phyloP scores from a whole-genome alignment of 2,329 filamentous ascomycete species.

The Diaporthe sp. region DNA sequence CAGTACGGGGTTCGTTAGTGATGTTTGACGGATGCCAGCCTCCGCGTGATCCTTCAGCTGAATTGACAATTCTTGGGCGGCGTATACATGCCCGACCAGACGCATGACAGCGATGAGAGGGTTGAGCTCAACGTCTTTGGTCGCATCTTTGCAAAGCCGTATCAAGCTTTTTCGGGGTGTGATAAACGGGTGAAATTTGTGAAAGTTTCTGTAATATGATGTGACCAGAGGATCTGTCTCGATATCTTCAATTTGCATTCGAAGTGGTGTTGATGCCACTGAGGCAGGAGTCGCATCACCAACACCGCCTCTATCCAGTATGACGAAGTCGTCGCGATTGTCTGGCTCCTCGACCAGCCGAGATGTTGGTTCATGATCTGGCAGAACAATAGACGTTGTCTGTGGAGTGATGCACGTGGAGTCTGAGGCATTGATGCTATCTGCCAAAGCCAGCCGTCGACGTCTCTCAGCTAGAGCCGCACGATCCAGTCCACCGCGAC shows the following conservation, averaged over 20 bases:
- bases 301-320: too few relatives aligned
- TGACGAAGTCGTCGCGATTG: background rate
- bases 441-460: background rate
- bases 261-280: too few relatives aligned
- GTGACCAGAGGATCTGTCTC: background rate
- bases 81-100: background rate
- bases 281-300: background rate
- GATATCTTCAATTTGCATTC: background rate
- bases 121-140: background rate
- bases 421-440: background rate
- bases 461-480: constrained; percentile 16
- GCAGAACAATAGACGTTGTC: too few relatives aligned
- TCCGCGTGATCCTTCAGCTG: background rate
- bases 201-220: constrained; percentile 13
- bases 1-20: background rate
- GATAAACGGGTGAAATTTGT: constrained; percentile 11
- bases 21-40: background rate
- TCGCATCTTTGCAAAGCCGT: background rate
- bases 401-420: background rate
- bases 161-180: background rate
- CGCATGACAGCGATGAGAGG: background rate
- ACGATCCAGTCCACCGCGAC: constrained; percentile 12
- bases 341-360: background rate
- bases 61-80: background rate
- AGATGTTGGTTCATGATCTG: background rate